Percentiles rank a stretch among this genome's conserved stretches.
Evolutionary conservation across 164 flowering plant species (phyloP).

Genomic region (Akebia trifoliata): DNA sequence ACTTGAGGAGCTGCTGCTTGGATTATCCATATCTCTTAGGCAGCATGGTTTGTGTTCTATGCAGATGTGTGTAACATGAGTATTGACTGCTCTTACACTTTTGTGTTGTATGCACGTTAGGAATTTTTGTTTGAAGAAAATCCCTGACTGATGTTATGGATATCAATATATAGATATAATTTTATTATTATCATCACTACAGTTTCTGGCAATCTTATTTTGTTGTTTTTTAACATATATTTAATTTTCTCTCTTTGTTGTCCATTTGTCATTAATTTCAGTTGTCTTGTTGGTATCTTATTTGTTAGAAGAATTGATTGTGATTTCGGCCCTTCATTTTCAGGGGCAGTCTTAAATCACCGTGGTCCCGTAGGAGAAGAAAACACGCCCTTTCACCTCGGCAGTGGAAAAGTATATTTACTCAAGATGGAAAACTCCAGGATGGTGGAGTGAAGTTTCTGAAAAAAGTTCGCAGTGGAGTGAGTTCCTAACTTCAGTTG

Average conservation of each 20-base stretch:
- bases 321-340: constrained; percentile 9
- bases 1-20: too few species aligned
- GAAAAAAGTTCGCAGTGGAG: constrained; percentile 93
- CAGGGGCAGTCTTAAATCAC: constrained; percentile 82
- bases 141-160: too few species aligned
- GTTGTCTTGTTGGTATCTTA: not conserved
- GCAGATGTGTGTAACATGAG: too few species aligned
- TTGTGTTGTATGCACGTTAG: too few species aligned
- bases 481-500: constrained; percentile 31
- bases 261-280: not conserved
- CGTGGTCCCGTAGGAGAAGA: constrained; percentile 93
- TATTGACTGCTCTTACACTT: too few species aligned
- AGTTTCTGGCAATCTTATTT: too few species aligned
- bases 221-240: not conserved
- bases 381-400: constrained; percentile 69
- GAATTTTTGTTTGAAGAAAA: too few species aligned
- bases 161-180: too few species aligned
- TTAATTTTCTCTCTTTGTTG: not conserved
- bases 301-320: not conserved
- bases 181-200: too few species aligned
- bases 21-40: too few species aligned
- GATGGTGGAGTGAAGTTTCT: constrained; percentile 81
- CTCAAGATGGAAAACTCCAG: constrained; percentile 72
- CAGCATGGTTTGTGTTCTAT: too few species aligned
- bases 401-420: constrained; percentile 70